Conservation (phyloP, 2,329 filamentous ascomycete species). For the Trichoderma sp. region DNA sequence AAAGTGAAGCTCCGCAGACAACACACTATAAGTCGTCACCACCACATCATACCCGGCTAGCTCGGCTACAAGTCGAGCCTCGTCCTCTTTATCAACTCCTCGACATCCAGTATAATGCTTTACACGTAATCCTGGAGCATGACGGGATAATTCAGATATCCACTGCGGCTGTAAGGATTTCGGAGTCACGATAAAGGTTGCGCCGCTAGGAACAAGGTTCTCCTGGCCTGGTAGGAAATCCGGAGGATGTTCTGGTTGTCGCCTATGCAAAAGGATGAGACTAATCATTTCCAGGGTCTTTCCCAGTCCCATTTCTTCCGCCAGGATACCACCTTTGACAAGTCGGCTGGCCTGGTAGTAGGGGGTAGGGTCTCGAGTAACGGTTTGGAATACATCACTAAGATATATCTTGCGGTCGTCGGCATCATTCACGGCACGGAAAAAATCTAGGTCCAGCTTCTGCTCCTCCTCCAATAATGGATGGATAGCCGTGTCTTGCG, state of each 20-base stretch:
- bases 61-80: conserved; percentile 43
- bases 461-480: conserved; percentile 20
- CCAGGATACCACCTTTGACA: conserved; percentile 64
- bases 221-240: conserved; percentile 39
- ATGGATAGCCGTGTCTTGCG: conserved; percentile 25
- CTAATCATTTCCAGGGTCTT: conserved; percentile 78
- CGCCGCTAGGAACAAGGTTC: conserved; percentile 50
- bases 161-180: conserved; percentile 60
- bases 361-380: conserved; percentile 50
- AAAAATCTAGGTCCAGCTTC: conserved; percentile 28
- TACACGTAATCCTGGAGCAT: conserved; percentile 59
- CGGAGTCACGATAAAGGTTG: conserved; percentile 64
- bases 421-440: conserved; percentile 38
- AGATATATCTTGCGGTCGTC: conserved; percentile 49
- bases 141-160: conserved; percentile 59
- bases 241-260: conserved; percentile 4
- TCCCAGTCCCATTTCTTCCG: conserved; percentile 82
- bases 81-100: conserved; percentile 37
- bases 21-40: conserved; percentile 66
- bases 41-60: conserved; percentile 59
- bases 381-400: conserved; percentile 64
- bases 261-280: conserved; percentile 64
- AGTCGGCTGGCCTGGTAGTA: conserved; percentile 46
- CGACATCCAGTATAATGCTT: conserved; percentile 58
- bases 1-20: conserved; percentile 81